Percentiles rank a stretch among this genome's conserved stretches.
phyloP scores from a whole-genome alignment of 352 stramenopile species.

The Pythium monospermum region DNA sequence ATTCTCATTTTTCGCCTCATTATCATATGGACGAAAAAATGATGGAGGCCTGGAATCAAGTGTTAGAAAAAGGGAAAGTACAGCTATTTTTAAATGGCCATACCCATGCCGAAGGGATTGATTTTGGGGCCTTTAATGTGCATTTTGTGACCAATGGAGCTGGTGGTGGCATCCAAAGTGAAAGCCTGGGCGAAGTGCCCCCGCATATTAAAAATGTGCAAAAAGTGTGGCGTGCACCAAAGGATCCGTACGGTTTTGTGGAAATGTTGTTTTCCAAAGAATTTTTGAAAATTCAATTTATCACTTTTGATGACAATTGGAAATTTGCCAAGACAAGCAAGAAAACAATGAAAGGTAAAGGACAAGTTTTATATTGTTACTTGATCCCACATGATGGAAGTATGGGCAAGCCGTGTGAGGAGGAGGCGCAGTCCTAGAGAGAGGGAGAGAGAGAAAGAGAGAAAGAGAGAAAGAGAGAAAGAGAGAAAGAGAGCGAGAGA shows the following conservation, averaged over 20 bases:
- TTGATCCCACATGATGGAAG: conserved; percentile 36
- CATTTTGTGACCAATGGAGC: conserved; percentile 39
- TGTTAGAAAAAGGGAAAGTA: conserved; percentile 41
- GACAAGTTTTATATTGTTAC: conserved; percentile 33
- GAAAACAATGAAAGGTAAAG: conserved; percentile 16
- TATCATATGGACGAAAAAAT: conserved; percentile 54
- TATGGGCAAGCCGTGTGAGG: conserved; percentile 4
- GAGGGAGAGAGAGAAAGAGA: too few relatives aligned
- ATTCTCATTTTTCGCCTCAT: conserved; percentile 78
- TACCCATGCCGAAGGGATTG: conserved; percentile 75
- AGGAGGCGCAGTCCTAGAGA: too few relatives aligned
- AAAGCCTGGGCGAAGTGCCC: conserved; percentile 21
- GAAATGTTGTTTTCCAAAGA: conserved; percentile 34
- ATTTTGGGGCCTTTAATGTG: conserved; percentile 28
- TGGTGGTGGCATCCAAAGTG: conserved; percentile 32
- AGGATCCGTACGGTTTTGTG: conserved; percentile 34
- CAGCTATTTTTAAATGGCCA: conserved; percentile 72
- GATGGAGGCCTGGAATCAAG: conserved; percentile 57
- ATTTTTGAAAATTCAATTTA: conserved; percentile 31
- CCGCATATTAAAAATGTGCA: conserved; percentile 16
- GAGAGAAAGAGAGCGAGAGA: too few relatives aligned
- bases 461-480: too few relatives aligned
- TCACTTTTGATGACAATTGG: conserved; percentile 37
- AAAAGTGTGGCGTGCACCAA: conserved; percentile 16
- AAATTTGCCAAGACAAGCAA: conserved; percentile 22